phyloP scores from a whole-genome alignment of 1,284 basidiomycete species.

The Melampsora abietis-canadensis region DNA sequence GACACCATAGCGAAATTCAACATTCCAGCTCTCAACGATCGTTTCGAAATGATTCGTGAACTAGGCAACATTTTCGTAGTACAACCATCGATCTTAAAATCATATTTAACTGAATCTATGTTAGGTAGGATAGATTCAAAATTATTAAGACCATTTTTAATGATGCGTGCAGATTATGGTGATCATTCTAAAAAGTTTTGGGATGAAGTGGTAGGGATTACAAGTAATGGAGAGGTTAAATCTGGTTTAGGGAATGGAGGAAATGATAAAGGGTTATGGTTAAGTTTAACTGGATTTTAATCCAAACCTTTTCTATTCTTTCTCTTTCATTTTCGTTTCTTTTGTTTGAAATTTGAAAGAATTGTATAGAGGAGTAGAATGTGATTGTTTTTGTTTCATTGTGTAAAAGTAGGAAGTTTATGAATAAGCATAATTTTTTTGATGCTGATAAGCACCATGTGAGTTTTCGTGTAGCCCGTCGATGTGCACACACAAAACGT shows the following conservation, averaged over 20 bases:
- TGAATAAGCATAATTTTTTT: not conserved
- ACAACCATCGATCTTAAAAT: constrained; percentile 82
- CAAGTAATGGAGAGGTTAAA: constrained; percentile 8
- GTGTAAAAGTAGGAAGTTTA: not conserved
- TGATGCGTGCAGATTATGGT: constrained; percentile 76
- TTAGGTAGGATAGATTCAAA: constrained; percentile 83
- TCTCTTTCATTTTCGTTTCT: not conserved
- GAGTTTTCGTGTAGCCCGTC: no score
- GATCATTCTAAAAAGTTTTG: constrained; percentile 47
- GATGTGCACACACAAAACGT: no score
- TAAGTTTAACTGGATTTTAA: constrained; percentile 34
- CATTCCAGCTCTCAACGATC: constrained; percentile 79
- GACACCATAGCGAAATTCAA: constrained; percentile 78
- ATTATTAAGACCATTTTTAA: constrained; percentile 84
- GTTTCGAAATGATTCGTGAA: constrained; percentile 97
- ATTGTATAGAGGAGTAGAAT: not conserved
- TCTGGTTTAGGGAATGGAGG: constrained; percentile 8
- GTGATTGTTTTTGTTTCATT: not conserved
- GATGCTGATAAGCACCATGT: no score
- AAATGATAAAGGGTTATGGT: constrained; percentile 38
- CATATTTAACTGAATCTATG: constrained; percentile 86
- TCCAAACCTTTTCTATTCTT: not conserved
- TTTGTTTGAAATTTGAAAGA: not conserved
- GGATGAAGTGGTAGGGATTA: constrained; percentile 41
- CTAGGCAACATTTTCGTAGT: constrained; percentile 96